A percentile compares a stretch with the other conserved stretches of the same genome.
These are phyloP conservation scores for Funneliformis mosseae DNA, from an alignment of 192 early-diverging fungal species.

Conservation along the genomic window DNA sequence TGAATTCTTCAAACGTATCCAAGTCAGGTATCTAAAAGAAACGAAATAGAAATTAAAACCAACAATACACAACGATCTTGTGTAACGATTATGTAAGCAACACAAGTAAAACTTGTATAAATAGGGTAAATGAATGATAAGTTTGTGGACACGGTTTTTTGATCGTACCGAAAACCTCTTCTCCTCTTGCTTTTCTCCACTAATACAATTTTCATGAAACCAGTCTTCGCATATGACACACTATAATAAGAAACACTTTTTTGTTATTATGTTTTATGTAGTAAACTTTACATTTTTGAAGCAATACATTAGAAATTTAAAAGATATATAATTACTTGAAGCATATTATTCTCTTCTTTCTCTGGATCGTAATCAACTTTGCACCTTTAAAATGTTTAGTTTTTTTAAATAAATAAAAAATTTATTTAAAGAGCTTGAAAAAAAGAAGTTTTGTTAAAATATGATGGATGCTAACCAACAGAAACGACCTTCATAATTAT, in stretches of 20 bases:
- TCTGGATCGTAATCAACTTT: conserved; percentile 72
- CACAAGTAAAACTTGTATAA: neutral
- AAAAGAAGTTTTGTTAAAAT: neutral
- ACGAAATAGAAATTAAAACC: neutral
- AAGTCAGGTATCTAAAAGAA: conserved; percentile 51
- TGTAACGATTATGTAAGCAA: neutral
- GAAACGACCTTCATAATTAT: conserved; percentile 83
- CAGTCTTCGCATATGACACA: conserved; percentile 89
- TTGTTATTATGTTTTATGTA: neutral
- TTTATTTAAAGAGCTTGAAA: neutral
- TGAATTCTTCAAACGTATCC: conserved; percentile 64
- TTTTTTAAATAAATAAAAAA: neutral
- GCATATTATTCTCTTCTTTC: conserved; percentile 76
- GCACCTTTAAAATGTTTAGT: conserved; percentile 55
- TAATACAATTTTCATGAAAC: conserved; percentile 77
- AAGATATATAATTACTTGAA: conserved; percentile 38
- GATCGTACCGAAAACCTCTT: conserved; percentile 14
- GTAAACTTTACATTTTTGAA: neutral
- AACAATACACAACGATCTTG: neutral
- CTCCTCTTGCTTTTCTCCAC: conserved; percentile 34
- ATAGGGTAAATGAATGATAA: neutral
- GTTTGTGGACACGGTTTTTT: neutral
- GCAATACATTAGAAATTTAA: neutral
- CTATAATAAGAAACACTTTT: conserved; percentile 49
- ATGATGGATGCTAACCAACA: conserved; percentile 59